Base-by-base conservation (phyloP, 768 basidiomycete genomes). In the Rubroboletus satanas region DNA sequence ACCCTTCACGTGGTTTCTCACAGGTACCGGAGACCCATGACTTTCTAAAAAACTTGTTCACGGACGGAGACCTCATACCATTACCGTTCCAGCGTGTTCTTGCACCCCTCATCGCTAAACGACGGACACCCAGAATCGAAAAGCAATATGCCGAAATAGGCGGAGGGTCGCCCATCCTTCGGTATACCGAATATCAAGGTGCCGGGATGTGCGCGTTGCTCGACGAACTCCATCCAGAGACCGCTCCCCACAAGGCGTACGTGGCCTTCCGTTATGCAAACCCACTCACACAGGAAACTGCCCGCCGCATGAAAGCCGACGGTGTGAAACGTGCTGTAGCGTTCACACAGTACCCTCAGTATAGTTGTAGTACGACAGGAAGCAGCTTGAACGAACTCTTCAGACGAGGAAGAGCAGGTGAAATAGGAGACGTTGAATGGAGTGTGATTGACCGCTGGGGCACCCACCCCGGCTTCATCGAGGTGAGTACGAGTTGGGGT, bases 381-480 rank as follows among this genome's bases (percentile, higher is more conserved):
- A 97, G 94, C 74, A 95, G 92, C 69, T 68, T 99, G 66, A 99
- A 98, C 65, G 97, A 99, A 70, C 74, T 99, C 28, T 95, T 82
- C 64, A 76, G 88, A 68, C 75, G 72, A 63, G 82, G 83, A 49
- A 82, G 78, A 63, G 73, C 76, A 36, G 87, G 85, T 29, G 85
- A 82, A 50, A 73, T 78, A 60, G 87, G 79, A 47, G 77, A 77
- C 62, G 80, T 99, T 23, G 82, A 93, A 65, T 99, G 97, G 97
- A 96, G 91, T 68, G 94, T 98, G 7, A 89, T 99, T 66, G 97
- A 99, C 74, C 83, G 97, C 28, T 99, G 97, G 97, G 94, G 93
- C 9, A 93, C 92, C 10, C 91, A 99, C 70, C 79, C 88, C 6
- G 97, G 97, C 5, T 90, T 98, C 65, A 81, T 99, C 56, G 93